Conservation (phyloP, 495 filamentous ascomycete species). For the Podospora appendiculata region DNA sequence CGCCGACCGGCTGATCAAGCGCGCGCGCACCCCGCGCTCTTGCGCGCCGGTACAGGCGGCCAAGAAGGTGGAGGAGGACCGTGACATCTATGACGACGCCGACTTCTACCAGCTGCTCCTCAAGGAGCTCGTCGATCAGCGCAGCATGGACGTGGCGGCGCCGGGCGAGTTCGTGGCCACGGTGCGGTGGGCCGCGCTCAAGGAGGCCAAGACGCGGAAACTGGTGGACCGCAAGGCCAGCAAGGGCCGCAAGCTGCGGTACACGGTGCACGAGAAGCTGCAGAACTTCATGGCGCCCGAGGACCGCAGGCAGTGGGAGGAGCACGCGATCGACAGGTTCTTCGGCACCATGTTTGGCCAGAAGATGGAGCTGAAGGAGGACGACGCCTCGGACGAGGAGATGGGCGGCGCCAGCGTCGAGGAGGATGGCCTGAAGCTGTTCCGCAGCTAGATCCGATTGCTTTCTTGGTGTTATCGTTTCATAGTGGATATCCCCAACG, state of each 20-base stretch:
- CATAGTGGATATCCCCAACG: no score
- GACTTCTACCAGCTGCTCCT: constrained; percentile 89
- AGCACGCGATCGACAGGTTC: constrained; percentile 71
- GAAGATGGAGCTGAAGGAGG: constrained; percentile 65
- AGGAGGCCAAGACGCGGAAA: constrained; percentile 74
- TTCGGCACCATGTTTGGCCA: constrained; percentile 85
- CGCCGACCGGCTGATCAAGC: constrained; percentile 55
- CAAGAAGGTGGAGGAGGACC: constrained; percentile 41
- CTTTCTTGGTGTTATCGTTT: not conserved
- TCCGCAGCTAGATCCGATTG: constrained; percentile 39
- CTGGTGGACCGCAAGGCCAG: constrained; percentile 88
- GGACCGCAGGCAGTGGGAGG: constrained; percentile 69
- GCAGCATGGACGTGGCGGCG: constrained; percentile 52
- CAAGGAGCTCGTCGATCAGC: constrained; percentile 84
- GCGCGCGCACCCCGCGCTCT: constrained; percentile 59
- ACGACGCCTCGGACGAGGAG: constrained; percentile 44
- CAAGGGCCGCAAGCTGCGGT: constrained; percentile 89
- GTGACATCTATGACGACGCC: constrained; percentile 76
- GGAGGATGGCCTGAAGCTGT: constrained; percentile 69
- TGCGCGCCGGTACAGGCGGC: constrained; percentile 63
- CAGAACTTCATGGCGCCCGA: constrained; percentile 98
- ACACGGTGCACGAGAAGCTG: constrained; percentile 90
- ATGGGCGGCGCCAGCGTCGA: constrained; percentile 50
- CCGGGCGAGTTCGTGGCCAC: constrained; percentile 36
- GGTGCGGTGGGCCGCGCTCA: constrained; percentile 55